Evolutionary conservation across 2,329 filamentous ascomycete species (phyloP).

Genomic region (Clonostachys sp.): DNA sequence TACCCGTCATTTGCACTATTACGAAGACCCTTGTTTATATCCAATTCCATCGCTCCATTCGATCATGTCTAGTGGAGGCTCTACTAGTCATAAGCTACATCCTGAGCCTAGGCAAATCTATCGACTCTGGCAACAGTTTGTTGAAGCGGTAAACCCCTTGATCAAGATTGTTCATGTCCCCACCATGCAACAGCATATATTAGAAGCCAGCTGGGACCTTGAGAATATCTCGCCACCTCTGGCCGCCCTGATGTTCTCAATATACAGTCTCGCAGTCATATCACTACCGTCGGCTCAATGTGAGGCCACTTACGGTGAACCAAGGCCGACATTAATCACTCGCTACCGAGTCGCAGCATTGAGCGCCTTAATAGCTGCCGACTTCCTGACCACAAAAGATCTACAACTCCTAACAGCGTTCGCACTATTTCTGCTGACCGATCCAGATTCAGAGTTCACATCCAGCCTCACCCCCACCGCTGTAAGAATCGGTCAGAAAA

Average conservation of each 20-base stretch:
- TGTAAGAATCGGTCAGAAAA: slow-evolving; percentile 14
- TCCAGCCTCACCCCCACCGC: slow-evolving; percentile 13
- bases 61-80: neutral
- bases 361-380: slow-evolving; percentile 13
- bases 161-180: slow-evolving; percentile 23
- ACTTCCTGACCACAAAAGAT: slow-evolving; percentile 16
- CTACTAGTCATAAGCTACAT: slow-evolving; percentile 7
- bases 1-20: slow-evolving; percentile 7
- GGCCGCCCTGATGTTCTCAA: slow-evolving; percentile 15
- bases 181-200: slow-evolving; percentile 19
- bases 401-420: slow-evolving; percentile 21
- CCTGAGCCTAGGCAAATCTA: slow-evolving; percentile 21
- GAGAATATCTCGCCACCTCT: slow-evolving; percentile 7
- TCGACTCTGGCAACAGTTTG: slow-evolving; percentile 22
- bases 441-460: slow-evolving; percentile 17
- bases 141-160: slow-evolving; percentile 22
- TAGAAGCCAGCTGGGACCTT: slow-evolving; percentile 19
- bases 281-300: slow-evolving; percentile 11
- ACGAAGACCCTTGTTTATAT: slow-evolving; percentile 11
- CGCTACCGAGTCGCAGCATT: slow-evolving; percentile 14
- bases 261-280: slow-evolving; percentile 16
- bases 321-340: slow-evolving; percentile 5
- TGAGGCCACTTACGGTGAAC: slow-evolving; percentile 5
- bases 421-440: slow-evolving; percentile 16
- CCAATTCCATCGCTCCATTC: slow-evolving; percentile 5